Evolutionary conservation across 352 stramenopile species (phyloP).

Genomic region (Pythium folliculosum): DNA sequence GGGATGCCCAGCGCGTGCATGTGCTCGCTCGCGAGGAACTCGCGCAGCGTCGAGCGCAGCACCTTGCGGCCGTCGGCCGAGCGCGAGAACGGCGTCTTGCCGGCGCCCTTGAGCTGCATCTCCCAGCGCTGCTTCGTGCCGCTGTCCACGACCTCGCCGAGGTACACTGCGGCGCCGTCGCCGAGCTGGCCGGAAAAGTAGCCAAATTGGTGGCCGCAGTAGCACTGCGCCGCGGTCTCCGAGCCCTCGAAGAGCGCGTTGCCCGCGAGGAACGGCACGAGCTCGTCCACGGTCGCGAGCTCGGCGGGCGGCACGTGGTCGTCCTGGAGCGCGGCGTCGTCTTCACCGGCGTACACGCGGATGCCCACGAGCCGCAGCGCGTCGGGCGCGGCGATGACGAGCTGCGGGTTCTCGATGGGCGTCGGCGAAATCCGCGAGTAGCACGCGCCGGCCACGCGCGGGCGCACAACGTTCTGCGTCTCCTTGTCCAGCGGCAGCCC

Average conservation of each 20-base stretch:
- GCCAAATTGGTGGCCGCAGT: conserved; percentile 92
- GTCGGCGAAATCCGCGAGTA: conserved; percentile 69
- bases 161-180: conserved; percentile 88
- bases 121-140: conserved; percentile 75
- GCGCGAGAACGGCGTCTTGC: conserved; percentile 94
- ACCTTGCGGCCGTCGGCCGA: conserved; percentile 94
- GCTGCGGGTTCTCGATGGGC: conserved; percentile 52
- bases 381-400: conserved; percentile 55
- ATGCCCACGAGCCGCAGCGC: conserved; percentile 67
- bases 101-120: conserved; percentile 96
- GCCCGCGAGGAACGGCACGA: conserved; percentile 64
- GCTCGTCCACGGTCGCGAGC: conserved; percentile 38
- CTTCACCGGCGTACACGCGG: conserved; percentile 31
- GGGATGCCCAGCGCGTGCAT: conserved; percentile 94
- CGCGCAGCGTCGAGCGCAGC: conserved; percentile 92
- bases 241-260: conserved; percentile 77
- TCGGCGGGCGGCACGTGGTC: conserved; percentile 32
- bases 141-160: conserved; percentile 75
- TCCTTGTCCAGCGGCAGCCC: conserved; percentile 64
- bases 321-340: not conserved
- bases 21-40: conserved; percentile 97
- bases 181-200: conserved; percentile 92
- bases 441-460: conserved; percentile 49
- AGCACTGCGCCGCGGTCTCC: conserved; percentile 86
- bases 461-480: conserved; percentile 52